Evolutionary conservation across 192 early-diverging fungal genomes (phyloP).

Genomic region (Jimgerdemannia flammicorona): DNA sequence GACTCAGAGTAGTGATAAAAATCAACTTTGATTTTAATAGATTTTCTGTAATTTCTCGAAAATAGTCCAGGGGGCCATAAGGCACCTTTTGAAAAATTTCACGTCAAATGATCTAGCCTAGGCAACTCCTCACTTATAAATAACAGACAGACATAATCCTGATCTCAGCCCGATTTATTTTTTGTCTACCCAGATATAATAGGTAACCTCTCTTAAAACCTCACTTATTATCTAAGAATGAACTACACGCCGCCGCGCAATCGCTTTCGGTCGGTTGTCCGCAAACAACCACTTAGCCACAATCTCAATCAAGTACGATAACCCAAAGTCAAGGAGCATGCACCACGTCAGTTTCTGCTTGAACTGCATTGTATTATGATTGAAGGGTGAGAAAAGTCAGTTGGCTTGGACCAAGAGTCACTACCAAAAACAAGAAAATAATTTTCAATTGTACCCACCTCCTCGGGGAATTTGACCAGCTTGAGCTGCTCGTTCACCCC

Average conservation of each 20-base stretch:
- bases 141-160: too few relatives aligned
- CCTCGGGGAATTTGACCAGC: conserved; percentile 85
- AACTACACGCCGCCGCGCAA: conserved; percentile 32
- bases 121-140: too few relatives aligned
- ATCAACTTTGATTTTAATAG: too few relatives aligned
- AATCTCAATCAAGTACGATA: conserved; percentile 78
- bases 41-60: too few relatives aligned
- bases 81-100: too few relatives aligned
- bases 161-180: too few relatives aligned
- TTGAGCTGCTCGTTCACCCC: conserved; percentile 89
- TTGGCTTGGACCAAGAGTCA: background rate
- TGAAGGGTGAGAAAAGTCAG: conserved; percentile 5
- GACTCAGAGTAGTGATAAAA: too few relatives aligned
- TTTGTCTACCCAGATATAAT: too few relatives aligned
- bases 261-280: conserved; percentile 86
- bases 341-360: conserved; percentile 71
- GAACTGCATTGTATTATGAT: conserved; percentile 57
- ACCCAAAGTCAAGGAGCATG: conserved; percentile 89
- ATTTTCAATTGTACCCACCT: conserved; percentile 39
- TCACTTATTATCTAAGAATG: background rate
- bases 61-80: too few relatives aligned
- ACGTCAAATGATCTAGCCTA: too few relatives aligned
- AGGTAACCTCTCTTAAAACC: too few relatives aligned
- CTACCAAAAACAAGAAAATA: background rate
- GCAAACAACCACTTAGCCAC: conserved; percentile 76